Evolutionary conservation across 164 flowering plant genomes (phyloP).

Genomic region (Houttuynia cordata): DNA sequence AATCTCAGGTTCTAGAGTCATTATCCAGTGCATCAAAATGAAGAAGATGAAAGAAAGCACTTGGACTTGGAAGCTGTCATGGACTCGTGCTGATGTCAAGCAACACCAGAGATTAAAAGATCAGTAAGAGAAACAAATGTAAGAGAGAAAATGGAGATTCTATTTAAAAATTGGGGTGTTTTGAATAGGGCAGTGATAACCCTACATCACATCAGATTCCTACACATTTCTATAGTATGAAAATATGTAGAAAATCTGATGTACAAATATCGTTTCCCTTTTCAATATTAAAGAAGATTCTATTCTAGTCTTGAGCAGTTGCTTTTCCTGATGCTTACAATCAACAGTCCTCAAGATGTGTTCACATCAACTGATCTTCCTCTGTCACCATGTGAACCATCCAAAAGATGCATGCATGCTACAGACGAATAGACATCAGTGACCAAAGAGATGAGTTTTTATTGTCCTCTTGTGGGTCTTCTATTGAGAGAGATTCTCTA

Average conservation of each 20-base stretch:
- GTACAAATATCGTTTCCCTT: too few species aligned
- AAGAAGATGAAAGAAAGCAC: neutral
- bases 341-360: slow-evolving; percentile 1
- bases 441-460: neutral
- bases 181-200: too few species aligned
- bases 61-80: neutral
- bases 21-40: neutral
- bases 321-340: neutral
- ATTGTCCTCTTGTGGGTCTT: slow-evolving; percentile 2
- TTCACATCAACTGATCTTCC: slow-evolving; percentile 18
- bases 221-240: too few species aligned
- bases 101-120: too few species aligned
- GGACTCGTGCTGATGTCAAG: neutral
- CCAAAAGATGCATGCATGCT: slow-evolving; percentile 1
- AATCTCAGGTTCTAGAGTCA: neutral
- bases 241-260: too few species aligned
- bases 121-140: too few species aligned
- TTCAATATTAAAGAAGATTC: slow-evolving; percentile 26
- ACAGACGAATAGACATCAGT: neutral
- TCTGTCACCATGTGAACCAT: slow-evolving; percentile 21
- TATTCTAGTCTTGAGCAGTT: slow-evolving; percentile 20
- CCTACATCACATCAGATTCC: too few species aligned
- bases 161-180: neutral
- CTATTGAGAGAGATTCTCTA: neutral
- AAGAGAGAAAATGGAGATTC: neutral